These are phyloP conservation scores for Kalaharituber pfeilii DNA, from an alignment of 2,329 filamentous ascomycete genomes.

Conservation along the genomic window DNA sequence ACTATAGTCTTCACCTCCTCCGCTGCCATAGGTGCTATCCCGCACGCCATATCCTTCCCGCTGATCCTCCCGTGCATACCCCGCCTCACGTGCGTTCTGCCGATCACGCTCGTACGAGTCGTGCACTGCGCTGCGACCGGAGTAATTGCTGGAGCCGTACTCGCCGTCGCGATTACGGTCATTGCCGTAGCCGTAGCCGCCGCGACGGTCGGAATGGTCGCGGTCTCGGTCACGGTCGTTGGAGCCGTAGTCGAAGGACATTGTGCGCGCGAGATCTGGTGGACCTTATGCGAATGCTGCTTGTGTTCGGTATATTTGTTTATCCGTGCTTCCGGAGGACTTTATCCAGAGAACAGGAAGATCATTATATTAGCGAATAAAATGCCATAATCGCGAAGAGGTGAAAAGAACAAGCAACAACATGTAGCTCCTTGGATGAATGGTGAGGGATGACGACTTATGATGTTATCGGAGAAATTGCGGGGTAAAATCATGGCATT, in stretches of 20 bases:
- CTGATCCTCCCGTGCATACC: neutral
- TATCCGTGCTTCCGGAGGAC: no score
- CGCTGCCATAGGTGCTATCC: neutral
- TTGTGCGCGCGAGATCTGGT: no score
- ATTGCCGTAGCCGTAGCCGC: neutral
- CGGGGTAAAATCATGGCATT: no score
- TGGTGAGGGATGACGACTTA: no score
- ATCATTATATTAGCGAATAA: no score
- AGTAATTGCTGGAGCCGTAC: neutral
- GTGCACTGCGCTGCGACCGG: neutral
- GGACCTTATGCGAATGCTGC: no score
- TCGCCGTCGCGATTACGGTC: neutral
- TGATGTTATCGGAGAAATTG: no score
- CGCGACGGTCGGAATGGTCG: neutral
- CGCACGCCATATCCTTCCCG: neutral
- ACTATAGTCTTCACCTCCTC: neutral
- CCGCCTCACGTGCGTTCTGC: neutral
- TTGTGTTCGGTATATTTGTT: no score
- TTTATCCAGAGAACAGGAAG: no score
- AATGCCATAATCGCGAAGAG: no score
- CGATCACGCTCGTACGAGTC: neutral
- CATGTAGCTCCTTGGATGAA: no score
- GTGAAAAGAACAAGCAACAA: no score
- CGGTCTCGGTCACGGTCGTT: neutral
- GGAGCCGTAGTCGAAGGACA: slow-evolving; percentile 1